Evolutionary conservation across 495 filamentous ascomycete genomes (phyloP).

Genomic region (Podospora pseudopauciseta): DNA sequence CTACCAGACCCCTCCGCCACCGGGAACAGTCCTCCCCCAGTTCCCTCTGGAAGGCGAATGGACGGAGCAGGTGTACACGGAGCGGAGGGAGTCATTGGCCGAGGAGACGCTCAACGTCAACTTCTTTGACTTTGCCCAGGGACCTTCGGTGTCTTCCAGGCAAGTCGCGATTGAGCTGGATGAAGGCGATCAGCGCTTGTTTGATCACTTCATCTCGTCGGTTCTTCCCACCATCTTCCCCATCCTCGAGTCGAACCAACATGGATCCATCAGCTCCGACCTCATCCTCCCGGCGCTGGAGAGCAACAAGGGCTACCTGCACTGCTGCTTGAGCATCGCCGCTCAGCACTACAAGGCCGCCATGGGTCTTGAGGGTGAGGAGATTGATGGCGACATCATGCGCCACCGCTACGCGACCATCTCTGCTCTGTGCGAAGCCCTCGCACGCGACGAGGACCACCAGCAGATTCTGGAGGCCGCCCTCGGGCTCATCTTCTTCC

Average conservation of each 20-base stretch:
- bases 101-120: slow-evolving; percentile 68
- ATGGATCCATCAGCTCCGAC: slow-evolving; percentile 69
- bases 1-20: slow-evolving; percentile 68
- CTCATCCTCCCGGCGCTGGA: slow-evolving; percentile 81
- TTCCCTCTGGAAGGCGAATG: slow-evolving; percentile 68
- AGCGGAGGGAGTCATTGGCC: slow-evolving; percentile 57
- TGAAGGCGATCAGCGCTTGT: slow-evolving; percentile 77
- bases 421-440: slow-evolving; percentile 76
- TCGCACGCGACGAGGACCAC: slow-evolving; percentile 76
- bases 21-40: slow-evolving; percentile 58
- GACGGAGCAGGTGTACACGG: slow-evolving; percentile 70
- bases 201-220: slow-evolving; percentile 88
- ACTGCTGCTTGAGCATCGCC: slow-evolving; percentile 92
- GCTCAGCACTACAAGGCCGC: slow-evolving; percentile 92
- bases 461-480: slow-evolving; percentile 89
- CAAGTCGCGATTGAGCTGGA: slow-evolving; percentile 80
- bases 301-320: slow-evolving; percentile 87
- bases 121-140: slow-evolving; percentile 72
- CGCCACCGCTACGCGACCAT: slow-evolving; percentile 88
- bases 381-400: slow-evolving; percentile 90
- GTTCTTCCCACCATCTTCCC: slow-evolving; percentile 89
- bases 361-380: slow-evolving; percentile 56
- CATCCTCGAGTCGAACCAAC: slow-evolving; percentile 82
- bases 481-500: slow-evolving; percentile 96
- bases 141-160: slow-evolving; percentile 48